phyloP scores from a whole-genome alignment of 805 yeast genomes.

The Saccharomycopsis amapae region DNA sequence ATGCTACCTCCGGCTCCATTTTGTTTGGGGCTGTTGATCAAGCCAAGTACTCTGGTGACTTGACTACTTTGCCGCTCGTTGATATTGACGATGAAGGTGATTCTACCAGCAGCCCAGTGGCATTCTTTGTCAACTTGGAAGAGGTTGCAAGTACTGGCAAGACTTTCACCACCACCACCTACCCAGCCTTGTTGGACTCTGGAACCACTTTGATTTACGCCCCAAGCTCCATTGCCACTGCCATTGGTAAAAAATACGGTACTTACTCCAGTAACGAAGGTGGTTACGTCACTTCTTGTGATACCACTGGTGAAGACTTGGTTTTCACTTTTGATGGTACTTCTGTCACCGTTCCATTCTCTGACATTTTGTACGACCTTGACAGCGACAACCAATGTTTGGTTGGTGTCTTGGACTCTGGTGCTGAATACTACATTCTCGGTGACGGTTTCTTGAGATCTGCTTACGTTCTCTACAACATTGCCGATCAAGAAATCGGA shows the following conservation, averaged over 20 bases:
- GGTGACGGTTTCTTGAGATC: constrained; percentile 13
- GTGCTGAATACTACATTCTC: constrained; percentile 1
- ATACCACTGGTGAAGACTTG: constrained; percentile 30
- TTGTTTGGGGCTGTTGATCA: constrained; percentile 41
- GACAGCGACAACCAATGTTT: constrained; percentile 5
- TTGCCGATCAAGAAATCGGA: constrained; percentile 4
- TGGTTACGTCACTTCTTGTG: constrained; percentile 43
- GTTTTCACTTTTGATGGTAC: constrained; percentile 53
- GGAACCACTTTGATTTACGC: constrained; percentile 41
- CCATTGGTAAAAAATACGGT: constrained; percentile 19
- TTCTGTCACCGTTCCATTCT: constrained; percentile 44
- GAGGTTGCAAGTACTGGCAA: constrained; percentile 24
- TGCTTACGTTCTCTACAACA: constrained; percentile 12
- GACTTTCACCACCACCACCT: constrained; percentile 22
- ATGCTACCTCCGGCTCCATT: constrained; percentile 30
- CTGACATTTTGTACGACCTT: constrained; percentile 25
- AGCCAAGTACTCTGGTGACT: constrained; percentile 33
- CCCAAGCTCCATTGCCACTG: constrained; percentile 30
- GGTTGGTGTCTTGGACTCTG: constrained; percentile 7
- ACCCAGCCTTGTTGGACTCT: constrained; percentile 38
- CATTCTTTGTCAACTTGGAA: constrained; percentile 24
- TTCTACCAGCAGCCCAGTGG: constrained; percentile 40
- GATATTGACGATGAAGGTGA: constrained; percentile 23
- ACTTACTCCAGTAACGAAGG: constrained; percentile 35
- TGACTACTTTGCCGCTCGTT: constrained; percentile 29